phyloP scores from a whole-genome alignment of 345 rosid genomes.

The Salix dunnii region DNA sequence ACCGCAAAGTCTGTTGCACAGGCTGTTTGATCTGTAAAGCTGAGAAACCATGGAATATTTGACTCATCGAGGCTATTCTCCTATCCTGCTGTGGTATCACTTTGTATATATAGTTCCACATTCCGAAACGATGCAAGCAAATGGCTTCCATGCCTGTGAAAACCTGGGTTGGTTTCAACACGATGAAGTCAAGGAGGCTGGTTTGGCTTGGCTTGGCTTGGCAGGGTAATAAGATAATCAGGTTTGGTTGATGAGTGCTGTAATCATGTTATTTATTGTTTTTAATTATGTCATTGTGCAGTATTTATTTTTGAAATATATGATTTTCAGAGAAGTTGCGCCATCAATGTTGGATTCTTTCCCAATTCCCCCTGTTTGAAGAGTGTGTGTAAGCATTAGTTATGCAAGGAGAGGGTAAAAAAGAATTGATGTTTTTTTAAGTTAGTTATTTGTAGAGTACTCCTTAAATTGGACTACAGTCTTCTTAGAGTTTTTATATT shows the following conservation, averaged over 20 bases:
- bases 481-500: no score
- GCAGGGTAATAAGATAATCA: constrained; percentile 13
- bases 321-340: constrained; percentile 7
- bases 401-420: neutral
- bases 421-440: neutral
- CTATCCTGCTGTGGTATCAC: neutral
- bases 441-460: neutral
- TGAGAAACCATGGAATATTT: constrained; percentile 2
- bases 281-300: constrained; percentile 11
- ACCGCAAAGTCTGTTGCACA: constrained; percentile 29
- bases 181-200: constrained; percentile 4
- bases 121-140: neutral
- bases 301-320: constrained; percentile 12
- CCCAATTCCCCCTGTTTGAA: neutral
- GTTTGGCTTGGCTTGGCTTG: constrained; percentile 13
- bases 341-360: neutral
- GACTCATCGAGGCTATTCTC: neutral
- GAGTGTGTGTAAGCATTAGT: neutral
- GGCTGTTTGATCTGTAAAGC: constrained; percentile 20
- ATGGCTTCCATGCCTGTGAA: neutral
- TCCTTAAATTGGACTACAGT: neutral
- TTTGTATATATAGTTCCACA: constrained; percentile 10
- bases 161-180: neutral
- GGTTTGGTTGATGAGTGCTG: constrained; percentile 11
- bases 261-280: constrained; percentile 10